phyloP scores from a whole-genome alignment of 768 basidiomycete species.

The Leccinum imitatum region DNA sequence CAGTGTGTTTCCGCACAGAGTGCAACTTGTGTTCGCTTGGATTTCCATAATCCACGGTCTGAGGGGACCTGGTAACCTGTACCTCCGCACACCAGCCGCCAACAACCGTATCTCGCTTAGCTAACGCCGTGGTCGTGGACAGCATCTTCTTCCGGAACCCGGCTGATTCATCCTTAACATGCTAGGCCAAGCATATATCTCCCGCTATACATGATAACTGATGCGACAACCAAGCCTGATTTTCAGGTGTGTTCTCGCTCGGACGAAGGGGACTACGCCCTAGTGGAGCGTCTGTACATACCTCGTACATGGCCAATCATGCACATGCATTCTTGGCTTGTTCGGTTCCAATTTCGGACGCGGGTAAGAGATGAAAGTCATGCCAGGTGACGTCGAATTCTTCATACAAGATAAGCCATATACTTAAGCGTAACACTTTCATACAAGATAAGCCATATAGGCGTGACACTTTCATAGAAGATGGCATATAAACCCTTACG shows the following conservation, averaged over 20 bases:
- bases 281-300: not conserved
- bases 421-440: not conserved
- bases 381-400: not conserved
- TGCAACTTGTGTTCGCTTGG: too few species aligned
- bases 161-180: not conserved
- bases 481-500: not conserved
- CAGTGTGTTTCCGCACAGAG: not conserved
- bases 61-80: too few species aligned
- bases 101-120: too few species aligned
- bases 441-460: not conserved
- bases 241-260: not conserved
- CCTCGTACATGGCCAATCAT: not conserved
- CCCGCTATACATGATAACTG: not conserved
- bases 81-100: too few species aligned
- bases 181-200: not conserved
- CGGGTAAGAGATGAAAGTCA: too few species aligned
- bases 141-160: not conserved
- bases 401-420: not conserved
- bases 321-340: too few species aligned
- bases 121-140: not conserved
- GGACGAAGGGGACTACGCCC: not conserved
- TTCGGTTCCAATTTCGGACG: too few species aligned
- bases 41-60: too few species aligned
- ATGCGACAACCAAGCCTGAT: not conserved
- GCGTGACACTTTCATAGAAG: not conserved